Base-by-base conservation (phyloP, 2,329 filamentous ascomycete species). In the Alternaria angustiovoidea region DNA sequence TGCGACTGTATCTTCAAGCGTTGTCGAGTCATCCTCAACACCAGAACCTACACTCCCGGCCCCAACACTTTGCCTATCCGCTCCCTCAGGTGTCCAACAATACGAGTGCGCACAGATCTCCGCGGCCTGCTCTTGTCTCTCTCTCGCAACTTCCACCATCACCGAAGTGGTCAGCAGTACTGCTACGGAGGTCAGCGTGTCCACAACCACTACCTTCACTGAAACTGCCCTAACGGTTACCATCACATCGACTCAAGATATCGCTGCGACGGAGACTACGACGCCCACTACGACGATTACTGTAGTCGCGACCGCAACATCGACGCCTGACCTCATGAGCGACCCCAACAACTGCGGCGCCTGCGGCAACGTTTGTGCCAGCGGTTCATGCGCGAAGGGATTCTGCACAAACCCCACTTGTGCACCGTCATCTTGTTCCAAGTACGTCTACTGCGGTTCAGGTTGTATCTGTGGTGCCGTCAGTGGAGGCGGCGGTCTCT, bases 321-420 rank as follows among this genome's bases (percentile, higher is more conserved):
- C 43, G n/a, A 6, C 6, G 14, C 42, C 53, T 1, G 16, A 56
- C 28, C 39, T 56, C 24, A 26, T n/a, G 16, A 51, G 3, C 9
- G 53, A 56, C 2, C 26, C 43, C 2, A 41, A 56, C 24, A 56
- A 56, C 53, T 56, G 53, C 18, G 53, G 53, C 3, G 34, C 24
- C 2, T 56, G 53, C 6, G 53, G 53, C n/a, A 48, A 46, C 1
- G 53, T 55, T 0, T 56, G 53, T 4, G 18, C 44, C 7, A 43
- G 44, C 7, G 38, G 54, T 4, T 32, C 2, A 7, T 56, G 54
- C 44, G 18, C n/a, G 2, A 26, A 39, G 0, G 53, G 53, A 4
- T 3, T 42, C 0, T 56, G 53, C 38, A 42, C 36, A 4, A 42
- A 48, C 7, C 34, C 26, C 1, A 24, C 1, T 2, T 56, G 54